Percentiles rank a stretch among this genome's conserved stretches.
Evolutionary conservation across 176 grass and related monocot genomes (phyloP).

Genomic region (Rhipidocladum racemiflorum): DNA sequence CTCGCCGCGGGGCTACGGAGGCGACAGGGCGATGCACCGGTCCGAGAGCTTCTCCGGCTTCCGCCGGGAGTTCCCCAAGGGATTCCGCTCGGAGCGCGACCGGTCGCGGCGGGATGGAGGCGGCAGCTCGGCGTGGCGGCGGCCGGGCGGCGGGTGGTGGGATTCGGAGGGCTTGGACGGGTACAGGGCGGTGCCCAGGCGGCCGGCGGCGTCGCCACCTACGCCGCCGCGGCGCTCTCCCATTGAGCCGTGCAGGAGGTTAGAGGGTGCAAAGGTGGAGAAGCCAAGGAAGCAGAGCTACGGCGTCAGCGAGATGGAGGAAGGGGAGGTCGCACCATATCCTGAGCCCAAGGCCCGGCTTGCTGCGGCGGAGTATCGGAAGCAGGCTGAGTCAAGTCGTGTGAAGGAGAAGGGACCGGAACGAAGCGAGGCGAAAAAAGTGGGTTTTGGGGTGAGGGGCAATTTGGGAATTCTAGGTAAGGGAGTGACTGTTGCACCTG

Average conservation of each 20-base stretch:
- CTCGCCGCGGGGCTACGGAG: slow-evolving; percentile 48
- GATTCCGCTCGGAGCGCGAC: slow-evolving; percentile 84
- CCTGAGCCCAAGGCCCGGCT: slow-evolving; percentile 38
- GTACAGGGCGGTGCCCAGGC: slow-evolving; percentile 24
- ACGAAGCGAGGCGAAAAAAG: slow-evolving; percentile 1
- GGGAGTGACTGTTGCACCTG: neutral
- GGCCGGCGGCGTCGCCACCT: slow-evolving; percentile 29
- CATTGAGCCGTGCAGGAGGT: slow-evolving; percentile 38
- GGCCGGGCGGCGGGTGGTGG: slow-evolving; percentile 39
- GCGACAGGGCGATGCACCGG: slow-evolving; percentile 47
- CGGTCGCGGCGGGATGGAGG: slow-evolving; percentile 52
- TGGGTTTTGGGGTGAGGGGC: neutral
- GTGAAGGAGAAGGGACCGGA: slow-evolving; percentile 23
- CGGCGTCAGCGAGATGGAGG: slow-evolving; percentile 63
- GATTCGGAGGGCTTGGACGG: slow-evolving; percentile 32
- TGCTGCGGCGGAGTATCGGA: slow-evolving; percentile 18
- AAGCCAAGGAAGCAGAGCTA: slow-evolving; percentile 41
- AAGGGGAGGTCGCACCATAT: slow-evolving; percentile 84
- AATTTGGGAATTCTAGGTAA: slow-evolving; percentile 22
- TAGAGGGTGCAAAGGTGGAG: slow-evolving; percentile 37
- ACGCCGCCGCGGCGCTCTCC: slow-evolving; percentile 37
- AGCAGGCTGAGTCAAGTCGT: slow-evolving; percentile 22
- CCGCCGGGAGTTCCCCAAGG: slow-evolving; percentile 77
- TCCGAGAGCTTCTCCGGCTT: slow-evolving; percentile 84
- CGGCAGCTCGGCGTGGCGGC: slow-evolving; percentile 50